Base-by-base conservation (phyloP, 2,329 filamentous ascomycete genomes). In the Aspergillus awamori region DNA sequence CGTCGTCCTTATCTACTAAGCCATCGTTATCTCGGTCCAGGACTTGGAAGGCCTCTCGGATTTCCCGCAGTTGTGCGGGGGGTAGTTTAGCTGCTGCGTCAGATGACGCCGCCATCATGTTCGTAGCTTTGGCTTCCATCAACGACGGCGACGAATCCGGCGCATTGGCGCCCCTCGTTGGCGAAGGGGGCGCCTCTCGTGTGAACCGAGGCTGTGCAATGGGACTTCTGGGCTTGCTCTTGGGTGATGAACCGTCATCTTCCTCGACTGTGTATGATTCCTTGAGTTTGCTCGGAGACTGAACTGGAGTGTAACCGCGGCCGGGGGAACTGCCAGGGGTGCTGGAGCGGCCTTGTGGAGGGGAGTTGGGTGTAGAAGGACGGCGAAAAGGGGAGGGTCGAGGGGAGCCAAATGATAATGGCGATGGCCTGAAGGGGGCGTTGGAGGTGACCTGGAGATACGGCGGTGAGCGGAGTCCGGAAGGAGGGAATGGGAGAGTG, bases 11-110 rank as follows among this genome's bases (percentile, higher is more conserved):
- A 67, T 89, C 90, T 63, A 99, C 89, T 54, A 86, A 82, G 17
- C 94, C 93, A 71, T 95, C 92, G 71, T 92, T 93, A 76, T 95
- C 89, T 62, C 92, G 86, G 76, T 98, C 95, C 51, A 99, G 83
- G 61, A 97, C 93, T 76, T 96, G 92, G 76, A 98, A 99, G 0
- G 90, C 92, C 74, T 98, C 94, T 63, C 95, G 87, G 77, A 99
- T 86, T 69, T 92, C 91, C 70, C 93, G 87, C 38, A 97, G 87
- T 69, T 97, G 92, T 3, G 91, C 83, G 2, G 92, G 88, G 39
- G 94, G 90, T 45, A 98, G 79, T 70, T 78, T 66, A 70, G 80
- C 67, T 69, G 83, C 60, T 63, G 72, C 62, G 67, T 78, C 79
- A 26, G 67, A 72, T 36, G 68, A 66, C 7, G 64, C 64, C 24